Base-by-base conservation (phyloP, 2,329 filamentous ascomycete species). In the Diaporthe citri region DNA sequence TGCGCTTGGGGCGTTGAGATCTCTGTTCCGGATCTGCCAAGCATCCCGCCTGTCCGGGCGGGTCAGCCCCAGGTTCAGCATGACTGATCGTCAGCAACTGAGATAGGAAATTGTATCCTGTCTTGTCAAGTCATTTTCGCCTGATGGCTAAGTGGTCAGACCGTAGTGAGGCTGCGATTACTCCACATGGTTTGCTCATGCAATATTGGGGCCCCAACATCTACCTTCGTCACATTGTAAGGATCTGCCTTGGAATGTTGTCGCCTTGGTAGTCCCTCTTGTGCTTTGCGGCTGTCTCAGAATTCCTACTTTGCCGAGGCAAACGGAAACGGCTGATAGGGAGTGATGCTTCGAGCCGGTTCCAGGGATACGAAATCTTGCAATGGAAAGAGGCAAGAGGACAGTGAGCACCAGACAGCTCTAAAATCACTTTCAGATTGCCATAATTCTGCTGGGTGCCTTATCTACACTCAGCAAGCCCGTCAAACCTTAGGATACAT, bases 11-110 rank as follows among this genome's bases (percentile, higher is more conserved):
- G 34, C 48, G 48, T 52, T 39, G 46, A 25, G 15, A 55, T 55
- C 46, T 69, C 64, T 52, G 22, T 69, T 41, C 48, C 15, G 62
- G 41, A 39, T 55, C 64, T 69, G 48, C 48, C 64, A 69, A 55
- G 64, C 34, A 52, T 28, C 48, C 64, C 64, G 22, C 64, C 13
- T 39, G 46, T 25, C 46, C 46, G 9, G 64, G 34, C 13, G 64
- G 64, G 46, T 60, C 57, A 41, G 57, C 20, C 57, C 36, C 57
- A 17, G 57, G 36, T 41, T 67, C 13, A 31, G 13, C 31, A 52
- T 55, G 34, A 34, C 64, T 69, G 62, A 62, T 20, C 12, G 64
- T 52, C 64, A 67, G 46, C 46, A 20, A 20, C 64, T 41, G 48
- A 55, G 46, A 55, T 55, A 22, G 31, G 22, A 52, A 36, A 67